Percentiles rank a stretch among this genome's conserved stretches.
These are phyloP conservation scores for Chalara sp. DNA, from an alignment of 2,329 filamentous ascomycete species.

Conservation along the genomic window DNA sequence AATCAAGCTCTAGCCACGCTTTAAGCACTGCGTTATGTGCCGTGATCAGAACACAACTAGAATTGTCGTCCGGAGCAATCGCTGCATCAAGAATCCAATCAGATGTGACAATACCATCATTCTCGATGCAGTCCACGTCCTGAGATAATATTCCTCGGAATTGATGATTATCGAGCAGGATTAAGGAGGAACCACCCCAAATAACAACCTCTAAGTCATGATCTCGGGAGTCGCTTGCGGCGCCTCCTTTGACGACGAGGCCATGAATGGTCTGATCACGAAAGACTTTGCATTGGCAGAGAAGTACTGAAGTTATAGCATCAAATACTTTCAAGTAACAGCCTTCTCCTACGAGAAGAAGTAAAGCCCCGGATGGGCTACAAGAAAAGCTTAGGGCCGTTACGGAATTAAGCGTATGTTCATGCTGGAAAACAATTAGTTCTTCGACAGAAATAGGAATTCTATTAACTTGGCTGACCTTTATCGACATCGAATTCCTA, in stretches of 20 bases:
- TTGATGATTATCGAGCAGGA: slow-evolving; percentile 27
- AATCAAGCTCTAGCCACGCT: slow-evolving; percentile 29
- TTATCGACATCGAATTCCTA: slow-evolving; percentile 1
- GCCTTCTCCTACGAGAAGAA: slow-evolving; percentile 55
- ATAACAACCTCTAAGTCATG: slow-evolving; percentile 39
- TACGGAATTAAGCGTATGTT: slow-evolving; percentile 38
- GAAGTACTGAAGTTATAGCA: slow-evolving; percentile 25
- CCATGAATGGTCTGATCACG: slow-evolving; percentile 67
- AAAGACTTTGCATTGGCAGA: slow-evolving; percentile 49
- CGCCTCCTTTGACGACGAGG: slow-evolving; percentile 40
- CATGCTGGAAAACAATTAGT: slow-evolving; percentile 18
- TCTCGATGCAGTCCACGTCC: slow-evolving; percentile 10
- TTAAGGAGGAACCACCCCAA: slow-evolving; percentile 61
- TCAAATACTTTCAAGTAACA: slow-evolving; percentile 47
- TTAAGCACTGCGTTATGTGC: slow-evolving; percentile 78
- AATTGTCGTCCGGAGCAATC: slow-evolving; percentile 39
- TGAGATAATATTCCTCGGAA: slow-evolving; percentile 10
- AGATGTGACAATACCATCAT: slow-evolving; percentile 39
- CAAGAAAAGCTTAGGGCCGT: slow-evolving; percentile 51
- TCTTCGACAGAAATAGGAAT: neutral
- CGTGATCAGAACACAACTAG: slow-evolving; percentile 59
- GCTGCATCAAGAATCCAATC: slow-evolving; percentile 75
- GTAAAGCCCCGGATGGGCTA: slow-evolving; percentile 24
- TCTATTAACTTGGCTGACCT: neutral
- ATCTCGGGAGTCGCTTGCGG: neutral